Base-by-base conservation (phyloP, 2,329 filamentous ascomycete species). In the Cladosporium halotolerans region DNA sequence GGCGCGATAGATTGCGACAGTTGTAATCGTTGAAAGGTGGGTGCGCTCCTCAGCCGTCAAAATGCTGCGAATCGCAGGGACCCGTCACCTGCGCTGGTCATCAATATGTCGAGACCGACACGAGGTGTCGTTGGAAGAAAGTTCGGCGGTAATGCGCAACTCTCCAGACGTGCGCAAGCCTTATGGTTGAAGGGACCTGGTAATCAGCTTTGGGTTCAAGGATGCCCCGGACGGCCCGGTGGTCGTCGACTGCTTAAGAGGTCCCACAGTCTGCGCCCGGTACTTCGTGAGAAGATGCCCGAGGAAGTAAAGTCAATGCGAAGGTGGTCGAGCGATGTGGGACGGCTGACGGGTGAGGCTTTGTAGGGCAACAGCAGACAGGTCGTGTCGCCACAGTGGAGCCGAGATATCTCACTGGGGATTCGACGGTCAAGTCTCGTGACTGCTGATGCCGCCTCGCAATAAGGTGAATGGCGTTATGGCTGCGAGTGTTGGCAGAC, bases 361-460 rank as follows among this genome's bases (percentile, higher is more conserved):
- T 51, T 44, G 48, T 51, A 51, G 28, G 48, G 33, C 32, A 31
- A 28, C 5, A 28, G 23, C 11, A 32, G 33, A 43, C 40, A 51
- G 48, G 16, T 51, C 23, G 23, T 40, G 48, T 51, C 41, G 48
- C 48, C 48, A 40, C 48, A 38, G 48, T 51, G 48, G 48, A 44
- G 48, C 48, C 34, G 48, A 40, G 40, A 38, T 16, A 23, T 44
- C 40, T 40, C 39, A 32, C 32, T 14, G 19, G 31, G 16, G 48
- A 40, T 10, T 32, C 40, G 9, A 43, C 19, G 13, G 10, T n/a
- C 48, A n/a, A 34, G 33, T 51, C 48, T 34, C 48, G 48, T 51
- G 48, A 51, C 40, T 36, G 40, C 6, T 10, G 31, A 33, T 44
- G 31, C 8, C 10, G 40, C 14, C 48, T 44, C 33, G 32, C 48